Conservation (phyloP, 2,329 filamentous ascomycete genomes). For the Fusarium azukiicola region DNA sequence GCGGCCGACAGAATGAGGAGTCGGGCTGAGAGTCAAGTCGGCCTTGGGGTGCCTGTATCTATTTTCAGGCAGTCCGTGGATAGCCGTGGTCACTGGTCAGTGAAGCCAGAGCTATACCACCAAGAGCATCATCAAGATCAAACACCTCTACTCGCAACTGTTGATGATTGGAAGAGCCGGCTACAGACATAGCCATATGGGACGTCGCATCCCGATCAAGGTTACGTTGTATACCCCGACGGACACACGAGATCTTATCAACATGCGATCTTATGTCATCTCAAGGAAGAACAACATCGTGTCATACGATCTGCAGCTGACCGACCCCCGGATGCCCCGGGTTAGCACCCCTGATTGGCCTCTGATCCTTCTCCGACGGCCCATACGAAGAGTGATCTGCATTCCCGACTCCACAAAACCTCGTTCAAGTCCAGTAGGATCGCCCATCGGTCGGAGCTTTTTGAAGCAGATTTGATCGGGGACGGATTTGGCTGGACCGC, state of each 20-base stretch:
- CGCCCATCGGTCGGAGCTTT: not conserved
- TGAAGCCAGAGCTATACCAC: slow-evolving; percentile 13
- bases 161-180: not conserved
- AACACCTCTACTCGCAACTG: slow-evolving; percentile 10
- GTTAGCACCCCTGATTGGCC: slow-evolving; percentile 9
- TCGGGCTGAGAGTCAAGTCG: not conserved
- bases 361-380: not conserved
- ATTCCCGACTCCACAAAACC: not conserved
- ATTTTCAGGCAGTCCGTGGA: not conserved
- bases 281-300: slow-evolving; percentile 13
- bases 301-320: slow-evolving; percentile 37
- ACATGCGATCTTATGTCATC: slow-evolving; percentile 18
- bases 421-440: not conserved
- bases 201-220: slow-evolving; percentile 1
- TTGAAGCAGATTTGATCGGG: slow-evolving; percentile 20
- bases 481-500: not conserved
- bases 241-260: not conserved
- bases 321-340: not conserved
- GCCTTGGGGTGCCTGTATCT: not conserved
- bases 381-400: slow-evolving; percentile 19
- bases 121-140: slow-evolving; percentile 52
- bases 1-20: not conserved
- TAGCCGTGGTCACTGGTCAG: not conserved
- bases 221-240: slow-evolving; percentile 32
- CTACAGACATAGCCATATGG: slow-evolving; percentile 24